These are phyloP conservation scores for Rhizopus arrhizus DNA, from an alignment of 371 early-diverging fungal species.

Conservation along the genomic window DNA sequence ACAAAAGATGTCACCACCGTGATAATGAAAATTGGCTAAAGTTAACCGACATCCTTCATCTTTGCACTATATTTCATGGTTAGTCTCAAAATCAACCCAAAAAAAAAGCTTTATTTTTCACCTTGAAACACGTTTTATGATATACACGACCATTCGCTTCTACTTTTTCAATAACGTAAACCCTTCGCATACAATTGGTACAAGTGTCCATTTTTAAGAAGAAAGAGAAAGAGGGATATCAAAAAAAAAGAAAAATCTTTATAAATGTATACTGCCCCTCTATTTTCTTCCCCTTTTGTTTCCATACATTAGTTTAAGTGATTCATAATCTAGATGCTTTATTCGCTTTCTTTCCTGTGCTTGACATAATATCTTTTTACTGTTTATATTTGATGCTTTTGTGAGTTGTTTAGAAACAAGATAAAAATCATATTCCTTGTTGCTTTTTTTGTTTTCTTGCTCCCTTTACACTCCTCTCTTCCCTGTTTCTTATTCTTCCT, in stretches of 20 bases:
- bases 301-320: neutral
- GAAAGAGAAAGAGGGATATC: neutral
- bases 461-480: too few relatives aligned
- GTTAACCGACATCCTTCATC: constrained; percentile 41
- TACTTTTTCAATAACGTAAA: constrained; percentile 65
- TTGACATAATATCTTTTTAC: neutral
- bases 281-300: neutral
- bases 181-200: constrained; percentile 56
- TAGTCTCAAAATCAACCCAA: constrained; percentile 26
- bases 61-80: too few relatives aligned
- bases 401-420: too few relatives aligned
- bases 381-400: neutral
- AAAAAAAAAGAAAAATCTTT: neutral
- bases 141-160: constrained; percentile 62
- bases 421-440: too few relatives aligned
- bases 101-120: neutral
- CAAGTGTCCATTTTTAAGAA: constrained; percentile 30
- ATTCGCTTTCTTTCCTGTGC: neutral
- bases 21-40: constrained; percentile 40
- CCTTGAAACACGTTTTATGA: constrained; percentile 44
- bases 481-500: too few relatives aligned
- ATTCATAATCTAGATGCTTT: neutral
- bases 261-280: neutral
- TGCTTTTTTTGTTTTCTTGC: too few relatives aligned
- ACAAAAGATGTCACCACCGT: constrained; percentile 36